Evolutionary conservation across 768 basidiomycete genomes (phyloP).

Genomic region (Collybiopsis luxurians): DNA sequence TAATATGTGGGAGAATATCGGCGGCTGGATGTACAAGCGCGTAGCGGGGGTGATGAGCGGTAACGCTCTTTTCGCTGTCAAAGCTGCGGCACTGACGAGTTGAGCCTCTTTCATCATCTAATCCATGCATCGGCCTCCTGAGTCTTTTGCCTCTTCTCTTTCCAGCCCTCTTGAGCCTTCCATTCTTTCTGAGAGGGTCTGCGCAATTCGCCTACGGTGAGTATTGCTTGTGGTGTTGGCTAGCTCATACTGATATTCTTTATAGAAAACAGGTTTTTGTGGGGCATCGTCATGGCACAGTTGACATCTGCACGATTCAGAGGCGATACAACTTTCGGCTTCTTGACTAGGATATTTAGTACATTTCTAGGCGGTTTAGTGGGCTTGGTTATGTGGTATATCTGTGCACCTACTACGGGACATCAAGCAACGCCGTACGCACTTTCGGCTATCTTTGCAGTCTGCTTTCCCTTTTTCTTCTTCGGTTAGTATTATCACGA

Average conservation of each 20-base stretch:
- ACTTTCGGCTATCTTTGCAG: slow-evolving; percentile 61
- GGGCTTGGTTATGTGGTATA: slow-evolving; percentile 73
- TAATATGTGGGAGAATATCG: slow-evolving; percentile 51
- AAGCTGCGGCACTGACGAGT: slow-evolving; percentile 64
- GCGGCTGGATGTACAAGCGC: slow-evolving; percentile 43
- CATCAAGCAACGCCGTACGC: slow-evolving; percentile 53
- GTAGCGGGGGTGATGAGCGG: slow-evolving; percentile 45
- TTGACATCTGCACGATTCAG: slow-evolving; percentile 68
- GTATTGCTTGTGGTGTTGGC: slow-evolving; percentile 18
- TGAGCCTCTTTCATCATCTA: slow-evolving; percentile 20
- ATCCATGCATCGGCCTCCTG: background rate
- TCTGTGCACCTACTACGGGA: slow-evolving; percentile 48
- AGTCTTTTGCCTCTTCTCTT: background rate
- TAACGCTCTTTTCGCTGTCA: slow-evolving; percentile 67
- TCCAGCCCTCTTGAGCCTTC: slow-evolving; percentile 56
- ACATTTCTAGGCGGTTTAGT: slow-evolving; percentile 65
- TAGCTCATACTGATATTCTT: background rate
- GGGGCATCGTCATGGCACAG: slow-evolving; percentile 79
- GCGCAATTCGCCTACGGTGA: slow-evolving; percentile 58
- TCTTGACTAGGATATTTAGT: slow-evolving; percentile 55
- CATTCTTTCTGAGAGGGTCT: slow-evolving; percentile 52
- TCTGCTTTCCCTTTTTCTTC: slow-evolving; percentile 72
- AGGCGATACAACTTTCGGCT: slow-evolving; percentile 71
- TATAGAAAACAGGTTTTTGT: slow-evolving; percentile 61
- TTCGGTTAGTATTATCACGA: slow-evolving; percentile 24